These are phyloP conservation scores for Gossypium gossypioides DNA, from an alignment of 441 rosid species.

Conservation along the genomic window DNA sequence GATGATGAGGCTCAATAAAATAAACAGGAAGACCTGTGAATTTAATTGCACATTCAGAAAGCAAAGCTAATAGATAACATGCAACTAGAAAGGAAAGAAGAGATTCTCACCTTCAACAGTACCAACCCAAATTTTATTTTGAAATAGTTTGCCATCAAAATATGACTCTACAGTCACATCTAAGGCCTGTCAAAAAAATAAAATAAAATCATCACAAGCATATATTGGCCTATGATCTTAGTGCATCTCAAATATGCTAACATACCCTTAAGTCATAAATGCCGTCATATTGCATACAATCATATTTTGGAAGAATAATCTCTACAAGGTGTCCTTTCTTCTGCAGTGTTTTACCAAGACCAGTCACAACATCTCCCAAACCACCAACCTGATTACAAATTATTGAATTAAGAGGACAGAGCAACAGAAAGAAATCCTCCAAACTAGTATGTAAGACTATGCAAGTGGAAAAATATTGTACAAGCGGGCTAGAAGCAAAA, in stretches of 20 bases:
- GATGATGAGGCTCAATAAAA: slow-evolving; percentile 94
- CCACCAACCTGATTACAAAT: slow-evolving; percentile 69
- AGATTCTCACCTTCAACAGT: slow-evolving; percentile 59
- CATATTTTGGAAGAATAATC: slow-evolving; percentile 85
- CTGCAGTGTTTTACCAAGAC: slow-evolving; percentile 87
- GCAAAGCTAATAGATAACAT: slow-evolving; percentile 10
- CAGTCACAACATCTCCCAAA: slow-evolving; percentile 89
- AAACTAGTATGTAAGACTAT: background rate
- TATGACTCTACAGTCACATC: slow-evolving; percentile 74
- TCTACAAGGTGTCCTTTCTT: slow-evolving; percentile 89
- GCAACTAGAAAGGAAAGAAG: slow-evolving; percentile 6
- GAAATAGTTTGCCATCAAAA: slow-evolving; percentile 69
- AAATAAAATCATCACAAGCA: slow-evolving; percentile 11
- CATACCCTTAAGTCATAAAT: slow-evolving; percentile 63
- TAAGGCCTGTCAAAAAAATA: slow-evolving; percentile 46
- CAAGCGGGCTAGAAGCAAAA: background rate
- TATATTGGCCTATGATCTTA: background rate
- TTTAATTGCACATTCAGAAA: slow-evolving; percentile 27
- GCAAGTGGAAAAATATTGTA: background rate
- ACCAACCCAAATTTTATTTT: slow-evolving; percentile 89
- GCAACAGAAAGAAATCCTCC: background rate
- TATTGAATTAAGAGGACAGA: slow-evolving; percentile 2
- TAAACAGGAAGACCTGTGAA: slow-evolving; percentile 84
- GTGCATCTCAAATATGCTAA: slow-evolving; percentile 4
- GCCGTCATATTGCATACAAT: slow-evolving; percentile 81